These are phyloP conservation scores for Fusarium proliferatum DNA, from an alignment of 2,329 filamentous ascomycete genomes.

Conservation along the genomic window DNA sequence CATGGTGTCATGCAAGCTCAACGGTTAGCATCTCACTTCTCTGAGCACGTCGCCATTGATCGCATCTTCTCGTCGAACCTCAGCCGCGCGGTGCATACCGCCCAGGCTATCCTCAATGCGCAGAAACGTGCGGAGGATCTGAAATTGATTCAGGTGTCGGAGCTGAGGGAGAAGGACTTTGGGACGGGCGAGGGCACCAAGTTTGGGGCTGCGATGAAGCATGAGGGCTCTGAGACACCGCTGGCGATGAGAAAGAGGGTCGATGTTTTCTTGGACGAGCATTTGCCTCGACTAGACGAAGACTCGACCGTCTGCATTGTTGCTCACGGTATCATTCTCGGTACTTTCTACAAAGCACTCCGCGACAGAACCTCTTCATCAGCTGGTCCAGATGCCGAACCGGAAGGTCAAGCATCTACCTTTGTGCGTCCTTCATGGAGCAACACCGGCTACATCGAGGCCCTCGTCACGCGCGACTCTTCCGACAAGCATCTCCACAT, in stretches of 20 bases:
- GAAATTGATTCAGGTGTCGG: constrained; percentile 43
- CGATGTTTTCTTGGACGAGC: constrained; percentile 72
- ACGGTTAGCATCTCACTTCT: constrained; percentile 74
- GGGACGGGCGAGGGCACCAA: constrained; percentile 75
- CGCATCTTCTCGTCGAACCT: constrained; percentile 83
- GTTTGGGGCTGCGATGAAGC: constrained; percentile 54
- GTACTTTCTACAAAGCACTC: constrained; percentile 73
- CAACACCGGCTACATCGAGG: constrained; percentile 64
- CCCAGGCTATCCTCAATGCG: constrained; percentile 70
- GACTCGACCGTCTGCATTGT: constrained; percentile 61
- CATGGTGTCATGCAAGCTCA: constrained; percentile 85
- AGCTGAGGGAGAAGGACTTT: constrained; percentile 80
- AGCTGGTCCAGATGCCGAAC: constrained; percentile 27
- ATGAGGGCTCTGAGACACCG: constrained; percentile 72
- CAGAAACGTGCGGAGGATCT: constrained; percentile 52
- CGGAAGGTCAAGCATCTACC: constrained; percentile 15
- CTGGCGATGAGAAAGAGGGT: constrained; percentile 74
- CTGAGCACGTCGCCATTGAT: constrained; percentile 55
- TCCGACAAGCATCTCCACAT: constrained; percentile 45
- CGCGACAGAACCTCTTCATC: constrained; percentile 60
- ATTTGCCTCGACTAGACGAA: constrained; percentile 64
- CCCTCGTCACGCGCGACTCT: constrained; percentile 30
- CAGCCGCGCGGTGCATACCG: constrained; percentile 78
- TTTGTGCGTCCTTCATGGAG: constrained; percentile 56
- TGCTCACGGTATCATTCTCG: constrained; percentile 85